Evolutionary conservation across 129 eudicot species (phyloP), one percentile per base, ranked within the genome.

Genomic region (Artemisia annua): DNA sequence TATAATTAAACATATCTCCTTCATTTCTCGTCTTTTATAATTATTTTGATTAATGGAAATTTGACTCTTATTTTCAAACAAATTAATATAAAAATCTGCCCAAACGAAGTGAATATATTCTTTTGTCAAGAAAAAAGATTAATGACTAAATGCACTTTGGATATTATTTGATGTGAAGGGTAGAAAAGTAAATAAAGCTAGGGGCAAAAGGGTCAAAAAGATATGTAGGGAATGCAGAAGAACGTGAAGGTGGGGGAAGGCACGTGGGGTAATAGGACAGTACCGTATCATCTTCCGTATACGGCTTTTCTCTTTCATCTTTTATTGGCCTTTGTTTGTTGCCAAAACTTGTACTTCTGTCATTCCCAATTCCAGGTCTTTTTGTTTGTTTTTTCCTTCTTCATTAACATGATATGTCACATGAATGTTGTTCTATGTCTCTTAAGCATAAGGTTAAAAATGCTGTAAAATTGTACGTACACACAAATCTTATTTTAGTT

Each of bases 241-340:
- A 73, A 62, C 61, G 78, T 73, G 62, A 75, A 39, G 71, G 79
- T 28, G n/a, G 72, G 66, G 73, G 52, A 70, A 70, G 77, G 77
- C 82, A 76, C 82, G 82, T 78, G 82, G 76, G 76, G 68, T 17
- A 67, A 74, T 7, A 63, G 75, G 76, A 78, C 77, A 63, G 51
- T 78, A 72, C 82, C 77, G 82, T 78, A 78, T 78, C 72, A 59
- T 63, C 60, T 51, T 78, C 82, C 82, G 82, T 78, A 78, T 78
- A 78, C 82, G 82, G 82, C 77, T 50, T 78, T 62, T 76, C 69
- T 76, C 80, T 32, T 28, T 76, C 80, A n/a, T 50, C 69, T 52
- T 52, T 16, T 52, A 14, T 52, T 52, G 7, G 17, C 2, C 3
- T 51, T 14, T 15, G n/a, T 50, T 50, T 53, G 16, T 16, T 3